A percentile compares a stretch with the other conserved stretches of the same genome.
These are phyloP conservation scores for Coemansia sp. DNA, from an alignment of 192 early-diverging fungal genomes.

Conservation along the genomic window DNA sequence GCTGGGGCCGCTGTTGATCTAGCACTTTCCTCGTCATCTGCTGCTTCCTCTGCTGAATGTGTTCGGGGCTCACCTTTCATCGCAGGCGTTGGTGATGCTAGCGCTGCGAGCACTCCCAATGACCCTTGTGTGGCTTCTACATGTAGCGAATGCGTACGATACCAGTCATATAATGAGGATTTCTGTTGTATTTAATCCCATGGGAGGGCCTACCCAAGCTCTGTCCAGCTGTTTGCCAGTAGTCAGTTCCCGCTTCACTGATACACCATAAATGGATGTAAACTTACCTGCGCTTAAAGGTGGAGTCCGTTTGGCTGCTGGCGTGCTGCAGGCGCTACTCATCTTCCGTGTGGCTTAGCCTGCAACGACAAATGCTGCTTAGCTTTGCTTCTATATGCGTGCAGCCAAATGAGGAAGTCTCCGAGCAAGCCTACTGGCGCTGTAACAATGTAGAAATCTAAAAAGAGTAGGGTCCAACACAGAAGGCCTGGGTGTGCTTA, in stretches of 20 bases:
- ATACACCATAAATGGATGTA: neutral
- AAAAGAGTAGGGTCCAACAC: neutral
- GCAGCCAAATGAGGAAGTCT: neutral
- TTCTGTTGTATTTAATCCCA: neutral
- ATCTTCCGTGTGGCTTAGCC: constrained; percentile 6
- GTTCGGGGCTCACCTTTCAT: constrained; percentile 2
- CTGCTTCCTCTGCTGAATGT: neutral
- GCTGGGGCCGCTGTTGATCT: neutral
- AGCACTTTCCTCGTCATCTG: neutral
- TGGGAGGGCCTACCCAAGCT: neutral
- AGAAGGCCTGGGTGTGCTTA: neutral
- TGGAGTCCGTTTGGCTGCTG: constrained; percentile 13
- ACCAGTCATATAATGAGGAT: neutral
- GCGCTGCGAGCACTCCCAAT: constrained; percentile 43
- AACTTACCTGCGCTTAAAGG: constrained; percentile 13
- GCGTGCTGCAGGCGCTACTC: constrained; percentile 13
- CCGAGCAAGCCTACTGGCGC: neutral
- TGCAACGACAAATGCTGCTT: neutral
- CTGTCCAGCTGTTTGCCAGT: neutral
- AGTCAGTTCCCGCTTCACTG: neutral
- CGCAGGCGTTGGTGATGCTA: constrained; percentile 39
- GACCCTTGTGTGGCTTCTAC: constrained; percentile 30
- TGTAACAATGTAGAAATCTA: neutral
- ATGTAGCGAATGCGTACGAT: neutral
- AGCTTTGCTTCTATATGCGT: neutral